Evolutionary conservation across 148 eudicot genomes (phyloP), one percentile per base, ranked within the genome.

Genomic region (Cornus controversa): DNA sequence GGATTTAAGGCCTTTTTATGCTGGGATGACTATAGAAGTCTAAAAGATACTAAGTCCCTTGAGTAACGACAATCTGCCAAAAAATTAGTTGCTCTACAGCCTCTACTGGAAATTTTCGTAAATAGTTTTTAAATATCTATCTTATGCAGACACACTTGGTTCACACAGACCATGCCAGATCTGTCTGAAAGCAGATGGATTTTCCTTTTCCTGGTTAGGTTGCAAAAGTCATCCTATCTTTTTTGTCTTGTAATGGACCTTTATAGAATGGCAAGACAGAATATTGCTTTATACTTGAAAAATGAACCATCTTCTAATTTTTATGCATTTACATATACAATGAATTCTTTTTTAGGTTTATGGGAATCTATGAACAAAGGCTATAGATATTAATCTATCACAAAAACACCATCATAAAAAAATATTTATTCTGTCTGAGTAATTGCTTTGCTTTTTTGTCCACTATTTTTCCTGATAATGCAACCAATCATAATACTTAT

Each of bases 171-270:
- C 57, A 50, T 50, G 57, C 57, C 57, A 50, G 57, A 50, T 50
- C 18, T 16, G 20, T 16, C 57, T 25, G 15, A 60, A 64, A 31
- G 36, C 6, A 8, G 66, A 37, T 26, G 27, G 20, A 58, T 23
- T 53, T 72, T 72, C 28, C 28, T 79, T 72, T 71, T 28, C 66
- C 53, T 70, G 65, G 29, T 71, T 64, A 72, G 31, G 27, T 54
- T n/a, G 66, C 47, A 16, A 62, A 57, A 78, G 70, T 24, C 8
- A 14, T 31, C 54, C 24, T 2, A 29, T 70, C 42, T 40, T 40
- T 40, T 40, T 4, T 40, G 45, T 40, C 4, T 40, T 40, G 45
- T 40, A 40, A 40, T 6, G 45, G 4, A 40, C 45, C 45, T 40
- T 40, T 6, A 40, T 40, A 40, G 45, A 40, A 40, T 40, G 45